A percentile compares a stretch with the other conserved stretches of the same genome.
These are phyloP conservation scores for Botrytis tulipae DNA, from an alignment of 2,329 filamentous ascomycete genomes.

Conservation along the genomic window DNA sequence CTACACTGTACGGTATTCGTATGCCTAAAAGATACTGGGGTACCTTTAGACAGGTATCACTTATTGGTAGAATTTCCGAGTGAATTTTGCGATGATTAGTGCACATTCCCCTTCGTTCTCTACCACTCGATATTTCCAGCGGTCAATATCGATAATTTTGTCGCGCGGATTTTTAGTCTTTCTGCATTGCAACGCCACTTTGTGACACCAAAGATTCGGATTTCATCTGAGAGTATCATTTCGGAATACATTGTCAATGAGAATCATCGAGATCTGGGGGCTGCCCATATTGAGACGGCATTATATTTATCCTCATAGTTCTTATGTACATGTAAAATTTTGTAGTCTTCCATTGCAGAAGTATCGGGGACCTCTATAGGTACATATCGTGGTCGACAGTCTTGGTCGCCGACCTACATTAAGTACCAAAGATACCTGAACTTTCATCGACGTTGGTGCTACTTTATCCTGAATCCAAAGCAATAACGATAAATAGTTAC, in stretches of 20 bases:
- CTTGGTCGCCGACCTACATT: slow-evolving; percentile 18
- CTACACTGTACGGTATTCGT: not conserved
- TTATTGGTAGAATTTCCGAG: slow-evolving; percentile 14
- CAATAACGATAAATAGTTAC: not conserved
- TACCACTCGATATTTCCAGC: not conserved
- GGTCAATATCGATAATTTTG: not conserved
- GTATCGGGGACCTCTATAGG: slow-evolving; percentile 14
- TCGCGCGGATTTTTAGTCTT: not conserved
- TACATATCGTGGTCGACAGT: slow-evolving; percentile 11
- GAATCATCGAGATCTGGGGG: slow-evolving; percentile 1
- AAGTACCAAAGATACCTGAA: slow-evolving; percentile 2
- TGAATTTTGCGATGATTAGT: not conserved
- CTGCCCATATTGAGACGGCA: not conserved
- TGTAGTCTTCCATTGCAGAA: slow-evolving; percentile 7
- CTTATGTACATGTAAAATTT: not conserved
- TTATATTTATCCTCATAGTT: not conserved
- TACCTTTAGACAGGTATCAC: slow-evolving; percentile 6
- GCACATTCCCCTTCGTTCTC: not conserved
- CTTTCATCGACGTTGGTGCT: slow-evolving; percentile 11
- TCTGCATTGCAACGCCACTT: slow-evolving; percentile 12
- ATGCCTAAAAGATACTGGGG: not conserved
- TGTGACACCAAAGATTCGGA: not conserved
- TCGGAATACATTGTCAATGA: not conserved
- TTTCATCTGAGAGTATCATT: slow-evolving; percentile 3
- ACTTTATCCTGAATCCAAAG: slow-evolving; percentile 4